Conservation (phyloP, 2,329 filamentous ascomycete genomes). For the Thielaviopsis ethacetica region DNA sequence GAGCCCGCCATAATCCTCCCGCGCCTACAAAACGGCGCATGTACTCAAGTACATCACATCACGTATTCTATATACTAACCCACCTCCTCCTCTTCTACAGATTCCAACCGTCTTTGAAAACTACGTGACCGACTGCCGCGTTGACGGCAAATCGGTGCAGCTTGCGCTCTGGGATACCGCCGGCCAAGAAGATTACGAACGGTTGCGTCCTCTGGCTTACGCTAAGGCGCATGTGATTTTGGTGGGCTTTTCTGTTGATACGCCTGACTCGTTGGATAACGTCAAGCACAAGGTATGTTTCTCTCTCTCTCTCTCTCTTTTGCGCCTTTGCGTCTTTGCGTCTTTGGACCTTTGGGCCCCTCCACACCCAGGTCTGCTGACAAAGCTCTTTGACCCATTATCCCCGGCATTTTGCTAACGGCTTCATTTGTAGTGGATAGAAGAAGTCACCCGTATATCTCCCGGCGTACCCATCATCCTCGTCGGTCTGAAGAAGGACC, state of each 20-base stretch:
- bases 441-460: slow-evolving; percentile 86
- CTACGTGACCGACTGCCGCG: slow-evolving; percentile 96
- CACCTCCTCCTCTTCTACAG: slow-evolving; percentile 33
- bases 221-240: slow-evolving; percentile 94
- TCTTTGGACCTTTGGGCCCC: no score
- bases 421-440: slow-evolving; percentile 69
- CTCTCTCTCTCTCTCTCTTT: not conserved
- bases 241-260: slow-evolving; percentile 90
- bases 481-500: slow-evolving; percentile 91
- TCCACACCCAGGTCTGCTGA: not conserved
- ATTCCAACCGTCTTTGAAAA: slow-evolving; percentile 98
- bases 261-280: slow-evolving; percentile 90
- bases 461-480: slow-evolving; percentile 87
- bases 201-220: slow-evolving; percentile 85
- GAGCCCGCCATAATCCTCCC: not conserved
- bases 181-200: slow-evolving; percentile 96
- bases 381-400: no score
- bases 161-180: slow-evolving; percentile 98
- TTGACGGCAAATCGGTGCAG: slow-evolving; percentile 97
- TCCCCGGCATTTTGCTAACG: no score
- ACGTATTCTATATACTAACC: no score
- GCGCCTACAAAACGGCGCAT: not conserved
- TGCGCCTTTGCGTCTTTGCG: not conserved
- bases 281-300: slow-evolving; percentile 86
- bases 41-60: no score